These are phyloP conservation scores for Alternaria metachromatica DNA, from an alignment of 2,329 filamentous ascomycete genomes.

Conservation along the genomic window DNA sequence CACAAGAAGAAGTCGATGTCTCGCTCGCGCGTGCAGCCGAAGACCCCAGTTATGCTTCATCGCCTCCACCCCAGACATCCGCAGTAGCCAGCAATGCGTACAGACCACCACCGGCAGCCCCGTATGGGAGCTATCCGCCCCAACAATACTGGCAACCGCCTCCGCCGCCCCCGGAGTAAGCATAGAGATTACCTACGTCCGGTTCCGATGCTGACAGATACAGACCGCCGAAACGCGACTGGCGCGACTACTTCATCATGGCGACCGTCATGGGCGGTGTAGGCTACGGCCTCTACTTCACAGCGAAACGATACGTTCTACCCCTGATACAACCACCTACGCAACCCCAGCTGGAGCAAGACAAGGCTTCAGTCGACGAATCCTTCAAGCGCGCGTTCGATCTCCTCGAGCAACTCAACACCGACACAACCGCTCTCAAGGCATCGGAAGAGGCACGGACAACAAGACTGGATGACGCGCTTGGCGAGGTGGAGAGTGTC, in stretches of 20 bases:
- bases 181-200: background rate
- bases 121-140: slow-evolving; percentile 60
- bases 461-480: slow-evolving; percentile 78
- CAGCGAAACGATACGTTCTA: slow-evolving; percentile 88
- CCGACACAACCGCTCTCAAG: slow-evolving; percentile 89
- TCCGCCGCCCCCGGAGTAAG: slow-evolving; percentile 62
- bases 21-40: slow-evolving; percentile 79
- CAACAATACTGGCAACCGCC: slow-evolving; percentile 60
- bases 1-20: slow-evolving; percentile 89
- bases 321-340: slow-evolving; percentile 93
- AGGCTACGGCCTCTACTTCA: slow-evolving; percentile 84
- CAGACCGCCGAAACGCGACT: slow-evolving; percentile 78
- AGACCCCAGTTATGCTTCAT: slow-evolving; percentile 54
- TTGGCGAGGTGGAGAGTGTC: slow-evolving; percentile 84
- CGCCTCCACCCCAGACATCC: slow-evolving; percentile 57
- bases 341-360: slow-evolving; percentile 88
- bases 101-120: slow-evolving; percentile 53
- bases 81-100: slow-evolving; percentile 51
- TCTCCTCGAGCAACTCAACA: slow-evolving; percentile 87
- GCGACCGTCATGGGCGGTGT: slow-evolving; percentile 92
- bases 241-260: slow-evolving; percentile 99
- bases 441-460: slow-evolving; percentile 83
- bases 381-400: slow-evolving; percentile 92
- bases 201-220: slow-evolving; percentile 19
- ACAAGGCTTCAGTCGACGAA: slow-evolving; percentile 91